Percentiles rank a stretch among this genome's conserved stretches.
These are phyloP conservation scores for Neocallimastix lanati DNA, from an alignment of 192 early-diverging fungal species.

Conservation along the genomic window DNA sequence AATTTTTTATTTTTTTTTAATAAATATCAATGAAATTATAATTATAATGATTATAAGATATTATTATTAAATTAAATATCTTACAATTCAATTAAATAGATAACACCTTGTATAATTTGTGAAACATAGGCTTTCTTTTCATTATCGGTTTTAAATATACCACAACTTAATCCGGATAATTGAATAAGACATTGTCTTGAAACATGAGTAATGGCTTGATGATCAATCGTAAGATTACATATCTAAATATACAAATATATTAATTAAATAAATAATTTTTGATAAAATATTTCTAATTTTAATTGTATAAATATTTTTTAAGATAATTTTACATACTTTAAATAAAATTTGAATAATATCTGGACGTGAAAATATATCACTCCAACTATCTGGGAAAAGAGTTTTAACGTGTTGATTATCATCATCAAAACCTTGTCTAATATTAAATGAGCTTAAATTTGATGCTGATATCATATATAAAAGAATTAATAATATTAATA, in stretches of 20 bases:
- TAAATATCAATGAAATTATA: too few relatives aligned
- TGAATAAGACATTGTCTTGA: slow-evolving; percentile 40
- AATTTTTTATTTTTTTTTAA: too few relatives aligned
- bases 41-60: too few relatives aligned
- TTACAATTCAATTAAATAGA: slow-evolving; percentile 34
- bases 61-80: not conserved
- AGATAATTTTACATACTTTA: too few relatives aligned
- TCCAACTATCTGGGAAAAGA: slow-evolving; percentile 26
- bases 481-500: too few relatives aligned
- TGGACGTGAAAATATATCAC: slow-evolving; percentile 22
- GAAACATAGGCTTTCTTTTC: slow-evolving; percentile 26
- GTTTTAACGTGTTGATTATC: not conserved
- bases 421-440: not conserved
- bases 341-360: slow-evolving; percentile 49
- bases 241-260: too few relatives aligned
- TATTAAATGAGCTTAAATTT: not conserved
- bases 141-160: slow-evolving; percentile 25
- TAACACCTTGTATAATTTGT: slow-evolving; percentile 27
- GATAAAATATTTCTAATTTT: too few relatives aligned
- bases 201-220: slow-evolving; percentile 10
- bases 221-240: not conserved
- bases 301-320: too few relatives aligned
- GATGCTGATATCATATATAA: not conserved
- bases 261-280: too few relatives aligned
- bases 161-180: slow-evolving; percentile 34